phyloP scores from a whole-genome alignment of 2,329 filamentous ascomycete genomes.

The Fusarium ambrosium region DNA sequence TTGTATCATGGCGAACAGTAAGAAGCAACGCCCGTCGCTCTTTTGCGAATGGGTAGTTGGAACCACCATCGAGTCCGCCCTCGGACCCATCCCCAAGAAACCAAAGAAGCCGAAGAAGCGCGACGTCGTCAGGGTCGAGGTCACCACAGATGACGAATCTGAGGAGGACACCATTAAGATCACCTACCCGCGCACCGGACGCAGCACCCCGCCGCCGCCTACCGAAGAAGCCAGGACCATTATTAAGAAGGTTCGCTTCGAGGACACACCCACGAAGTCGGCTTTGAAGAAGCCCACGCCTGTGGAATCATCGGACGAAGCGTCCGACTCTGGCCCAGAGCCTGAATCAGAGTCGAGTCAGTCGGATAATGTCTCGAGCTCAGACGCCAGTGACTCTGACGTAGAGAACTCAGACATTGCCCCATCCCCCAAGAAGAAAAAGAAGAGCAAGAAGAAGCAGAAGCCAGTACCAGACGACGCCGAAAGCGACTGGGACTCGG shows the following conservation, averaged over 20 bases:
- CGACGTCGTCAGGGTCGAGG: conserved; percentile 56
- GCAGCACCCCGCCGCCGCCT: not conserved
- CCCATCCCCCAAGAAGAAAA: conserved; percentile 21
- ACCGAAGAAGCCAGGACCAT: conserved; percentile 22
- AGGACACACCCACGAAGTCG: conserved; percentile 46
- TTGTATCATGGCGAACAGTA: conserved; percentile 34
- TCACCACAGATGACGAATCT: conserved; percentile 66
- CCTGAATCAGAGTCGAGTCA: conserved; percentile 42
- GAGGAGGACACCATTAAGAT: conserved; percentile 63
- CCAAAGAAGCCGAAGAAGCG: conserved; percentile 43
- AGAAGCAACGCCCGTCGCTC: conserved; percentile 36
- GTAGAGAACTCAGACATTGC: conserved; percentile 31
- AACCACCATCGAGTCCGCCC: conserved; percentile 50
- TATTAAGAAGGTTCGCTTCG: conserved; percentile 61
- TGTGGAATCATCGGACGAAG: conserved; percentile 39
- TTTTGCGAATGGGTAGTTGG: conserved; percentile 60
- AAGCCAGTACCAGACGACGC: conserved; percentile 23
- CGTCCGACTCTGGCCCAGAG: conserved; percentile 38
- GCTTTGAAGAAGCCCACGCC: conserved; percentile 41
- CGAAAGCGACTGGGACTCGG: conserved; percentile 49
- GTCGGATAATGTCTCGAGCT: conserved; percentile 32
- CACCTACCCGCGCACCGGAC: conserved; percentile 61
- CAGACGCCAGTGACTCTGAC: conserved; percentile 35
- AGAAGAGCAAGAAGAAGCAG: conserved; percentile 39
- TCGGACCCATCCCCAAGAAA: conserved; percentile 46